These are phyloP conservation scores for Sanghuangporus baumii DNA, from an alignment of 1,284 basidiomycete genomes.

Conservation along the genomic window DNA sequence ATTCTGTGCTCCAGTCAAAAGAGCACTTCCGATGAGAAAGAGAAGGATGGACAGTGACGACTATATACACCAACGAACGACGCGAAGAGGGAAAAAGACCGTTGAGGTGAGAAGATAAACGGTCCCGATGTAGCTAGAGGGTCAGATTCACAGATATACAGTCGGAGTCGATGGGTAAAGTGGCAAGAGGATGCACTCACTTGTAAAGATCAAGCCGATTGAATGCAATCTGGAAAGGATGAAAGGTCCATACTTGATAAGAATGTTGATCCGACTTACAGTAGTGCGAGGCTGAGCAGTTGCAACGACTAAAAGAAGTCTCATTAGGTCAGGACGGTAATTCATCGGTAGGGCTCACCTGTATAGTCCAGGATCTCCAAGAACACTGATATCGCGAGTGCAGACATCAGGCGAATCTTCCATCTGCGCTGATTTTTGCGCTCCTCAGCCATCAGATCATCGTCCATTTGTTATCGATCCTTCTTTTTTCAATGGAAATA, in stretches of 20 bases:
- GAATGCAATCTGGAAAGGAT: slow-evolving; percentile 34
- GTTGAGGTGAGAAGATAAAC: slow-evolving; percentile 39
- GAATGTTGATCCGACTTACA: slow-evolving; percentile 23
- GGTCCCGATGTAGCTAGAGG: slow-evolving; percentile 35
- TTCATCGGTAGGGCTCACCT: slow-evolving; percentile 3
- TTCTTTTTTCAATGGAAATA: not conserved
- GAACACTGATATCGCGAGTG: slow-evolving; percentile 21
- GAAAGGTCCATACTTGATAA: not conserved
- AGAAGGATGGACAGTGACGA: slow-evolving; percentile 38
- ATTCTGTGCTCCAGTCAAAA: slow-evolving; percentile 39
- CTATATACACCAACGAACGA: slow-evolving; percentile 44
- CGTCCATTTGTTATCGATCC: not conserved
- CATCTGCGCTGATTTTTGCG: not conserved
- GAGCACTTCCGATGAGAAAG: slow-evolving; percentile 41
- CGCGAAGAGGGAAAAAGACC: slow-evolving; percentile 48
- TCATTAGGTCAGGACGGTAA: not conserved
- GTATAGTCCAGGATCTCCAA: slow-evolving; percentile 25
- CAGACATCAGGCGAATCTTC: slow-evolving; percentile 12
- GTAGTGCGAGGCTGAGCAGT: slow-evolving; percentile 47
- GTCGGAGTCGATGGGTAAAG: slow-evolving; percentile 15
- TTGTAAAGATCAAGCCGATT: slow-evolving; percentile 40
- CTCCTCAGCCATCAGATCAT: not conserved
- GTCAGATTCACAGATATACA: not conserved
- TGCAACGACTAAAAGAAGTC: slow-evolving; percentile 37
- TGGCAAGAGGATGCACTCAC: slow-evolving; percentile 23